These are phyloP conservation scores for Pezicula neosporulosa DNA, from an alignment of 2,329 filamentous ascomycete species.

Conservation along the genomic window DNA sequence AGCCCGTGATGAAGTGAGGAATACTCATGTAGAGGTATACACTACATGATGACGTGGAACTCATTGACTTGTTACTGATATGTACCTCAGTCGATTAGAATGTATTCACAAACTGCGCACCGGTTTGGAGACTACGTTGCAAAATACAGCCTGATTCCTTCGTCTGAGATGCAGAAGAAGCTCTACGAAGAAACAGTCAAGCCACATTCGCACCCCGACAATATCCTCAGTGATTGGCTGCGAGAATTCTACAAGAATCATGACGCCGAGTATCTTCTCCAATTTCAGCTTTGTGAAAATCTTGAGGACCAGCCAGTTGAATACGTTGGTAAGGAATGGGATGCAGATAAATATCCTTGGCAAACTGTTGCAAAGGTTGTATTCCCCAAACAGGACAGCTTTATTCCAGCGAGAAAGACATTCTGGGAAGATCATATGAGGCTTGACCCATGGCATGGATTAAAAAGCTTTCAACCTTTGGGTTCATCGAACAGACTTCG, in stretches of 20 bases:
- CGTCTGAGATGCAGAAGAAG: conserved; percentile 35
- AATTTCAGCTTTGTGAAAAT: conserved; percentile 43
- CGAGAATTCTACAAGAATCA: conserved; percentile 34
- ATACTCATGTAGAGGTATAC: conserved; percentile 33
- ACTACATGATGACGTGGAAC: too few relatives aligned
- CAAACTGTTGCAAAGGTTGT: conserved; percentile 39
- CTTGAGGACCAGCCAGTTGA: conserved; percentile 42
- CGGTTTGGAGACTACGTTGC: conserved; percentile 43
- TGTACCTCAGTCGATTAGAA: background rate
- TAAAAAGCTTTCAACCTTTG: conserved; percentile 37
- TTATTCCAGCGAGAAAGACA: conserved; percentile 33
- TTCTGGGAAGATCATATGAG: conserved; percentile 42
- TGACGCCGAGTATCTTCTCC: conserved; percentile 39
- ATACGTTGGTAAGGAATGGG: conserved; percentile 40
- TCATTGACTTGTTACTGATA: too few relatives aligned
- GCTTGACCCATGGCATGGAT: conserved; percentile 38
- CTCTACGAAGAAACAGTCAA: conserved; percentile 35
- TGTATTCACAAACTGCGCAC: conserved; percentile 45
- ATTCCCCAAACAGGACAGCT: conserved; percentile 38
- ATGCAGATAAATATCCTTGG: conserved; percentile 42
- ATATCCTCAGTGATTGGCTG: conserved; percentile 36
- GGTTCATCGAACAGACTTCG: conserved; percentile 36
- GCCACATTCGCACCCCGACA: conserved; percentile 27
- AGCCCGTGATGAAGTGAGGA: conserved; percentile 33
- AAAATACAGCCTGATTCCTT: conserved; percentile 44